Conservation (phyloP, 75 land plant species). For the Cryptomeria japonica region DNA sequence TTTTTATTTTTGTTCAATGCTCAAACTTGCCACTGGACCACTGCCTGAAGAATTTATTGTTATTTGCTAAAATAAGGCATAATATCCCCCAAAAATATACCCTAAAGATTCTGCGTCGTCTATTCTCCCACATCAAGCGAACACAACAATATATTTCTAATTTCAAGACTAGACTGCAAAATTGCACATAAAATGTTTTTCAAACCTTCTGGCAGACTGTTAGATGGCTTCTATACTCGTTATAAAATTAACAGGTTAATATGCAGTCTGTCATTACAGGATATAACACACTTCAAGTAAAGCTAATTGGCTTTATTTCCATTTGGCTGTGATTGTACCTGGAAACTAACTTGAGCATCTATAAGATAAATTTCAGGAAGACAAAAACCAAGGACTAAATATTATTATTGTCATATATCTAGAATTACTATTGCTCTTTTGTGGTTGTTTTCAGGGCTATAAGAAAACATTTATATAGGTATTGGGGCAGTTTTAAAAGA, state of each 20-base stretch:
- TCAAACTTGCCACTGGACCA: background rate
- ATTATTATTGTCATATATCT: background rate
- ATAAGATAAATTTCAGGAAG: background rate
- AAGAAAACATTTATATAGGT: background rate
- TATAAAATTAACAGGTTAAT: too few species aligned
- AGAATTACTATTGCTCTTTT: too few species aligned
- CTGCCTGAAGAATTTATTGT: background rate
- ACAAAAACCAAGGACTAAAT: background rate
- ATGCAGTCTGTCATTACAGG: too few species aligned
- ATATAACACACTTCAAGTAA: background rate
- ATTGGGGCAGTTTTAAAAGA: background rate
- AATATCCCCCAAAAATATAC: background rate
- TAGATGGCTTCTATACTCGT: too few species aligned
- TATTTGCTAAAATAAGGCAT: too few species aligned
- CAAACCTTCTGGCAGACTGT: too few species aligned
- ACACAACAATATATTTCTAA: too few species aligned
- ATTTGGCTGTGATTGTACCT: background rate
- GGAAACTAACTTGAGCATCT: background rate
- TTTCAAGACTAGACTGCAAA: too few species aligned
- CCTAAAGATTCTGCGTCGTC: too few species aligned
- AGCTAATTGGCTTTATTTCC: background rate
- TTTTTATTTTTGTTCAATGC: background rate
- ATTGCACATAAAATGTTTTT: too few species aligned
- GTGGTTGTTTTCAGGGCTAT: background rate
- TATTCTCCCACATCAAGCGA: too few species aligned